Percentiles rank a stretch among this genome's conserved stretches.
Conservation (phyloP, 2,329 filamentous ascomycete species). For the Fusarium neocosmosporiellum region DNA sequence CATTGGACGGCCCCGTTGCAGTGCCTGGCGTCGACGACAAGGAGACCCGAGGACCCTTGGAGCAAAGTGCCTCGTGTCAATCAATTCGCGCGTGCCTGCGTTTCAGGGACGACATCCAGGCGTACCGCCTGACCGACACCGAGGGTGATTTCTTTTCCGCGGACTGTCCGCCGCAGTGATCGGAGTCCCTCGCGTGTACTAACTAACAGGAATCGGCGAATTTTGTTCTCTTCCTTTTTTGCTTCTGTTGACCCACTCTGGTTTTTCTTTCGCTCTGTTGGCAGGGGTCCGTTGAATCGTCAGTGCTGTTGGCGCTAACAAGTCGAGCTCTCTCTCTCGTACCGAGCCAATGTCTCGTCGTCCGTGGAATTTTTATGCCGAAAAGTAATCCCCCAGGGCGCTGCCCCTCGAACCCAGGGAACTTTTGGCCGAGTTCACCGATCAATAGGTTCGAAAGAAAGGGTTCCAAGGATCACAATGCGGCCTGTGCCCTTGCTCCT, state of each 20-base stretch:
- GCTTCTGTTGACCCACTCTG: slow-evolving; percentile 20
- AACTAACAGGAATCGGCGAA: slow-evolving; percentile 26
- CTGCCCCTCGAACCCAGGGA: not conserved
- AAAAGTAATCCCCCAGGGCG: not conserved
- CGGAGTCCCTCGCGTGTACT: slow-evolving; percentile 21
- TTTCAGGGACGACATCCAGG: slow-evolving; percentile 22
- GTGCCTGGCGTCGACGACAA: slow-evolving; percentile 35
- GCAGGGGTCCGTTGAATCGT: slow-evolving; percentile 12
- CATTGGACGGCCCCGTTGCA: slow-evolving; percentile 40
- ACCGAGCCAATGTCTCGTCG: not conserved
- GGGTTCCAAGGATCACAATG: slow-evolving; percentile 4
- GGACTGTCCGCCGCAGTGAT: slow-evolving; percentile 25
- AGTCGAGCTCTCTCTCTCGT: slow-evolving; percentile 4
- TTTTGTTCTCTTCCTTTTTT: slow-evolving; percentile 23
- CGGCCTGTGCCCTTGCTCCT: slow-evolving; percentile 15
- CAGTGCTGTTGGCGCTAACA: slow-evolving; percentile 12
- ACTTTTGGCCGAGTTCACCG: slow-evolving; percentile 8
- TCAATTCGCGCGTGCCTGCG: slow-evolving; percentile 27
- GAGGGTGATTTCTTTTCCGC: slow-evolving; percentile 23
- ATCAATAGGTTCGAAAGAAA: slow-evolving; percentile 4
- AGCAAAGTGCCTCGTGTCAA: slow-evolving; percentile 13
- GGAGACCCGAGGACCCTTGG: slow-evolving; percentile 36
- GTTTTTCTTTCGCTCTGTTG: slow-evolving; percentile 19
- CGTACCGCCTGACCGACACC: slow-evolving; percentile 14
- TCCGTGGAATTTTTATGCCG: slow-evolving; percentile 1